A percentile compares a stretch with the other conserved stretches of the same genome.
Conservation (phyloP, 495 filamentous ascomycete species). For the Penicilliopsis zonata region DNA sequence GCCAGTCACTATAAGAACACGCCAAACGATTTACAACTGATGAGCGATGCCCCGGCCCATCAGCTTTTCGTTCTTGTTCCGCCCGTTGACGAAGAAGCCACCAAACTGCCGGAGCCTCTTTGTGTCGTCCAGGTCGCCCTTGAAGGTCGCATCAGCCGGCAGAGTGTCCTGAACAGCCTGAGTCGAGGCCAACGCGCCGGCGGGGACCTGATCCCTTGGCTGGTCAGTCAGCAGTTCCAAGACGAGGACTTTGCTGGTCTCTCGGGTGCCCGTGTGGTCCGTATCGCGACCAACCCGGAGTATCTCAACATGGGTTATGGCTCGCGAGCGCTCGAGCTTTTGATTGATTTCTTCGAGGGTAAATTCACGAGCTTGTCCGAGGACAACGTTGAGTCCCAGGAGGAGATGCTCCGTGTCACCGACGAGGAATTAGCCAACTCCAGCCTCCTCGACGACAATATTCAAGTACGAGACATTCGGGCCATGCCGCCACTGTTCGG, state of each 20-base stretch:
- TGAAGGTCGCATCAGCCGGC: constrained; percentile 86
- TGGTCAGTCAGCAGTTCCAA: constrained; percentile 96
- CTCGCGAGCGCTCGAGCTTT: constrained; percentile 69
- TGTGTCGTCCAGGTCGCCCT: constrained; percentile 92
- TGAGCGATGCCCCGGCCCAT: constrained; percentile 95
- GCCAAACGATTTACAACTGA: constrained; percentile 92
- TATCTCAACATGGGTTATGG: constrained; percentile 94
- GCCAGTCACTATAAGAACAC: constrained; percentile 98
- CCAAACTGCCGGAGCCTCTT: constrained; percentile 79
- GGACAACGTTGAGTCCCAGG: constrained; percentile 29
- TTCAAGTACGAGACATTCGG: constrained; percentile 80
- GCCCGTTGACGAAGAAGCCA: constrained; percentile 64
- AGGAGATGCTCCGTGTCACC: constrained; percentile 65
- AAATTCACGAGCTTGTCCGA: constrained; percentile 80
- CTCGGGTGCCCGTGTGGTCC: constrained; percentile 83
- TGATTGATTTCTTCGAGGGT: constrained; percentile 88
- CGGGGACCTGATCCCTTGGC: constrained; percentile 95
- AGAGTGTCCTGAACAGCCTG: constrained; percentile 81
- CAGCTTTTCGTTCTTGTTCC: constrained; percentile 92
- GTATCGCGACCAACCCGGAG: constrained; percentile 94
- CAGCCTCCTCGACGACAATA: constrained; percentile 71
- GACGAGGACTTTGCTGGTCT: constrained; percentile 92
- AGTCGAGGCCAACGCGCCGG: constrained; percentile 82
- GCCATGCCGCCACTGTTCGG: constrained; percentile 90
- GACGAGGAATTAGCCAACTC: constrained; percentile 72